Conservation (phyloP, 371 early-diverging fungal species). For the Chytridium lagenaria region DNA sequence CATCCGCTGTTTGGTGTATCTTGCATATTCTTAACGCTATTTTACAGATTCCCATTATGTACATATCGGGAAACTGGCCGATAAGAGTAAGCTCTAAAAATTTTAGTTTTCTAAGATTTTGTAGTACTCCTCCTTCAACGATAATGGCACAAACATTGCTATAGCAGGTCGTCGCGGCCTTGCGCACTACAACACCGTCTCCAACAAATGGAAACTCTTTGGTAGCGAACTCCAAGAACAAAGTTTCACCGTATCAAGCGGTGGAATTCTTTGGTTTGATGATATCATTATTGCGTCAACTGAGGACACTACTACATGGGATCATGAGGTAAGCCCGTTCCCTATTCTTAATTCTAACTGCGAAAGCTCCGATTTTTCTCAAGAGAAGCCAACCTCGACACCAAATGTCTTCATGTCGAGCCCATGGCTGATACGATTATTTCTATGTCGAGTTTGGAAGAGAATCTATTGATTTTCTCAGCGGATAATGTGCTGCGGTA, state of each 20-base stretch:
- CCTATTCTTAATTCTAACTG: not conserved
- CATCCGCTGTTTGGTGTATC: slow-evolving; percentile 13
- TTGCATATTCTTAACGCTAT: not conserved
- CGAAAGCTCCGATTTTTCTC: slow-evolving; percentile 74
- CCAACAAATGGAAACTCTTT: slow-evolving; percentile 85
- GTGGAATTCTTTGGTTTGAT: slow-evolving; percentile 82
- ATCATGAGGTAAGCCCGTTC: slow-evolving; percentile 60
- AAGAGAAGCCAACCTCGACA: slow-evolving; percentile 77
- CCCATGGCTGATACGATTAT: slow-evolving; percentile 49
- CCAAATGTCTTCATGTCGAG: slow-evolving; percentile 62
- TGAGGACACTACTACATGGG: slow-evolving; percentile 29
- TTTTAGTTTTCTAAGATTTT: not conserved
- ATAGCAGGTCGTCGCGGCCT: slow-evolving; percentile 82
- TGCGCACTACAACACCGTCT: slow-evolving; percentile 74
- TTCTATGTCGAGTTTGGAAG: slow-evolving; percentile 64
- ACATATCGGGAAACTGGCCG: slow-evolving; percentile 85
- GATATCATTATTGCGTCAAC: slow-evolving; percentile 67
- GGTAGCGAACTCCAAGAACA: slow-evolving; percentile 80
- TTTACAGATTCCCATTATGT: slow-evolving; percentile 71
- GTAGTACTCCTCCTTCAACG: slow-evolving; percentile 70
- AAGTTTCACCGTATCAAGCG: slow-evolving; percentile 68
- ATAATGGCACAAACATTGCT: slow-evolving; percentile 75
- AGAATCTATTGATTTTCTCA: slow-evolving; percentile 70
- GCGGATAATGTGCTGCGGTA: slow-evolving; percentile 70
- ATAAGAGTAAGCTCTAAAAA: slow-evolving; percentile 60